Evolutionary conservation across 768 basidiomycete genomes (phyloP).

Genomic region (Psilocybe cubensis): DNA sequence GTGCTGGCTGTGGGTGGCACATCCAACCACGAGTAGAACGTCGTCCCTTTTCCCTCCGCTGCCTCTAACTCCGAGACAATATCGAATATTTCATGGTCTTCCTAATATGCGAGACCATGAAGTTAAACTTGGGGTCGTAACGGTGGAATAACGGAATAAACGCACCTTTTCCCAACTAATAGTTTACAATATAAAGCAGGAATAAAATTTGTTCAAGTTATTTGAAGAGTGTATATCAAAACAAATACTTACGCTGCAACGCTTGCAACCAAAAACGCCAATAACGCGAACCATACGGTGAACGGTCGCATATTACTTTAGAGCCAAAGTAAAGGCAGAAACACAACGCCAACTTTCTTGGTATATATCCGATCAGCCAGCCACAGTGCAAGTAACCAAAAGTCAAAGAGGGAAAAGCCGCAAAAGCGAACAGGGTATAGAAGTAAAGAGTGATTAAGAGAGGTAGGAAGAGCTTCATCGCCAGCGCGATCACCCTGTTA

Average conservation of each 20-base stretch:
- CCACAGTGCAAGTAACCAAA: background rate
- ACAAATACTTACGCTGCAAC: conserved; percentile 59
- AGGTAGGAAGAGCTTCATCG: background rate
- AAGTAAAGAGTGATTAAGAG: background rate
- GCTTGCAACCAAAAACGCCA: conserved; percentile 56
- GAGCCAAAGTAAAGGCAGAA: background rate
- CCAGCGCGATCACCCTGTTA: background rate
- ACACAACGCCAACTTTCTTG: background rate
- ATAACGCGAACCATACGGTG: conserved; percentile 44
- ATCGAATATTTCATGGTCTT: conserved; percentile 97
- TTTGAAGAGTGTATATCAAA: background rate
- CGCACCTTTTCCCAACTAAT: conserved; percentile 76
- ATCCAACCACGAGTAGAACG: conserved; percentile 94
- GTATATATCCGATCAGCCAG: too few relatives aligned
- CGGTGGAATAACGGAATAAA: background rate
- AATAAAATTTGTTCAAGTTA: background rate
- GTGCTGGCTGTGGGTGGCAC: conserved; percentile 75
- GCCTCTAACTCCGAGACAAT: conserved; percentile 80
- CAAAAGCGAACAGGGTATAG: background rate
- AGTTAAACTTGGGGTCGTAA: too few relatives aligned
- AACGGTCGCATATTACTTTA: conserved; percentile 53
- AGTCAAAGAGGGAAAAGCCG: background rate
- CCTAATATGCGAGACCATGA: conserved; percentile 42
- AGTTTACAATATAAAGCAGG: background rate
- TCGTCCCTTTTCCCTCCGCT: conserved; percentile 91